Conservation (phyloP, 1,284 basidiomycete species). For the Ganoderma resinaceum region DNA sequence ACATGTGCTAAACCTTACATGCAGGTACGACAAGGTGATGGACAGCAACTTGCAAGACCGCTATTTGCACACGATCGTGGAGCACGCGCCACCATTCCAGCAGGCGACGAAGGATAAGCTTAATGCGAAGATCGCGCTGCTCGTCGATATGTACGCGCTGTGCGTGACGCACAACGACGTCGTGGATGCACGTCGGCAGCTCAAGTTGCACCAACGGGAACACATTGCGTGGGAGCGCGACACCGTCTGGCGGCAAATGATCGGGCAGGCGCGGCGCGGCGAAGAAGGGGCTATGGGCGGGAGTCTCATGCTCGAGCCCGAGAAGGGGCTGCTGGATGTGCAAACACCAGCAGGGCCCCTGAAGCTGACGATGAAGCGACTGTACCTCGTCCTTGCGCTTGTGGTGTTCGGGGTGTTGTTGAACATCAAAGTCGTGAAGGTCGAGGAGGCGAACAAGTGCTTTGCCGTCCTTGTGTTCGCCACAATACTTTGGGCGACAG, state of each 20-base stretch:
- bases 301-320: slow-evolving; percentile 60
- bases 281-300: slow-evolving; percentile 53
- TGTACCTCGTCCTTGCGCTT: slow-evolving; percentile 67
- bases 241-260: slow-evolving; percentile 98
- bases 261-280: slow-evolving; percentile 84
- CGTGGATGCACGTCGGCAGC: slow-evolving; percentile 78
- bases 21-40: slow-evolving; percentile 94
- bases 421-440: slow-evolving; percentile 66
- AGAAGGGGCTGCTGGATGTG: slow-evolving; percentile 59
- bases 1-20: slow-evolving; percentile 17
- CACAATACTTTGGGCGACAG: slow-evolving; percentile 96
- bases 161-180: slow-evolving; percentile 86
- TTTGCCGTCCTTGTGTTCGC: slow-evolving; percentile 92
- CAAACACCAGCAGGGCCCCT: slow-evolving; percentile 69
- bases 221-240: slow-evolving; percentile 95
- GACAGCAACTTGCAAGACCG: slow-evolving; percentile 84
- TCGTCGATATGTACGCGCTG: slow-evolving; percentile 84
- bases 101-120: slow-evolving; percentile 70
- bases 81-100: slow-evolving; percentile 74
- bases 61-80: slow-evolving; percentile 84
- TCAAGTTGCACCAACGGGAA: slow-evolving; percentile 91
- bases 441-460: slow-evolving; percentile 88
- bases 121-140: slow-evolving; percentile 63
- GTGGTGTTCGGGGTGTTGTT: slow-evolving; percentile 67
- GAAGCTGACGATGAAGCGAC: slow-evolving; percentile 67